A percentile compares a stretch with the other conserved stretches of the same genome.
These are phyloP conservation scores for Ceratocystis cacaofunesta DNA, from an alignment of 2,329 filamentous ascomycete species.

Conservation along the genomic window DNA sequence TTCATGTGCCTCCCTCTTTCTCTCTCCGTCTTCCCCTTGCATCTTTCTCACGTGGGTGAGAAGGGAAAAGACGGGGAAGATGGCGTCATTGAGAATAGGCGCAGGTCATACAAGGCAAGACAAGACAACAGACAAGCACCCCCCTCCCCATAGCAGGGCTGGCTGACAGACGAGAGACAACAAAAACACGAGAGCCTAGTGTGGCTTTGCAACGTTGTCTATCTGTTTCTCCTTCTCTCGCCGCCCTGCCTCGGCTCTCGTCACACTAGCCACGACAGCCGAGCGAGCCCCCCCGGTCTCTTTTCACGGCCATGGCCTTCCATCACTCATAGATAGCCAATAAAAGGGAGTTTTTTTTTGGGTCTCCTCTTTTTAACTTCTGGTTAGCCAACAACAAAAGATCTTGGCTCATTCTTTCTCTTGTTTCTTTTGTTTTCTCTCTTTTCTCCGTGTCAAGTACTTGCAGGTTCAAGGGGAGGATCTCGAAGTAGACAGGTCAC, in stretches of 20 bases:
- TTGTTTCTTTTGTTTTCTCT: neutral
- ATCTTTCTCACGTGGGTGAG: neutral
- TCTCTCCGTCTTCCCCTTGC: neutral
- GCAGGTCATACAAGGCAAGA: neutral
- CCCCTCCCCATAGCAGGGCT: neutral
- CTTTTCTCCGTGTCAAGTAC: constrained; percentile 2
- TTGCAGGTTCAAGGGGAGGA: too few species aligned
- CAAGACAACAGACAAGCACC: neutral
- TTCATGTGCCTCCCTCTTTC: neutral
- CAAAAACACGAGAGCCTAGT: too few species aligned
- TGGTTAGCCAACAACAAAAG: neutral
- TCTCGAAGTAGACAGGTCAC: too few species aligned
- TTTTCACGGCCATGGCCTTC: neutral
- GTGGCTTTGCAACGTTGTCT: neutral
- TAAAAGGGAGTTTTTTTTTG: neutral
- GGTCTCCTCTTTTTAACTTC: neutral
- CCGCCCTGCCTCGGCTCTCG: neutral
- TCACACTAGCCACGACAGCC: neutral
- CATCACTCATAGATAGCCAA: neutral
- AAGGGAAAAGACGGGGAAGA: neutral
- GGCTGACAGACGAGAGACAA: neutral
- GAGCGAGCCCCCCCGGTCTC: neutral
- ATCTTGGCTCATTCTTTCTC: neutral
- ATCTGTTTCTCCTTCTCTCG: neutral
- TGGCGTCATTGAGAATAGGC: neutral